Evolutionary conservation across 1,139 yeast species (phyloP).

Genomic region (Taphrina deformans): DNA sequence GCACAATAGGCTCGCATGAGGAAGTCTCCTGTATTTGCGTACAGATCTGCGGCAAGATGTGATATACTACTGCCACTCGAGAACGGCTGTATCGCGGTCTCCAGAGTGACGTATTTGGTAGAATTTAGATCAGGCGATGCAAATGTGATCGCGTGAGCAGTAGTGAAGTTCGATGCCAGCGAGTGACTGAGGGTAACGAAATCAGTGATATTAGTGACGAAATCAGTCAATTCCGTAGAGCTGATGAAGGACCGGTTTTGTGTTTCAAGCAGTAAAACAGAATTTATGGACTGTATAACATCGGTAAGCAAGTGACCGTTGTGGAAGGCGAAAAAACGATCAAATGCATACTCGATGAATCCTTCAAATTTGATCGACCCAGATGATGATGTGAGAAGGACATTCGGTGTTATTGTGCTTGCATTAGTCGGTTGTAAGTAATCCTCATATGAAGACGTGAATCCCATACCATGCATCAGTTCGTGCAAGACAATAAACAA

Average conservation of each 20-base stretch:
- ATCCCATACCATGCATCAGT: constrained; percentile 35
- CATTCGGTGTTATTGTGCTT: constrained; percentile 28
- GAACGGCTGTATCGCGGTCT: constrained; percentile 20
- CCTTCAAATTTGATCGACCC: constrained; percentile 8
- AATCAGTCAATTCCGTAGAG: constrained; percentile 1
- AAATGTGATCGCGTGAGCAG: constrained; percentile 3
- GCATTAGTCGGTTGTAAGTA: constrained; percentile 16
- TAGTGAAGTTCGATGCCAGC: constrained; percentile 8
- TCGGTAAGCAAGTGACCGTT: not conserved
- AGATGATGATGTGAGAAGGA: constrained; percentile 1
- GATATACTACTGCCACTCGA: constrained; percentile 25
- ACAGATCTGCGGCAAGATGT: constrained; percentile 28
- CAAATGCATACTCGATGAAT: constrained; percentile 33
- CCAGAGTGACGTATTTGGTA: constrained; percentile 6
- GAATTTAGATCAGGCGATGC: not conserved
- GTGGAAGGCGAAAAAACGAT: constrained; percentile 6
- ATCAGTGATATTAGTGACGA: not conserved
- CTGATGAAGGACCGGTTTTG: not conserved
- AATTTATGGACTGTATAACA: not conserved
- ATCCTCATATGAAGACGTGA: constrained; percentile 30
- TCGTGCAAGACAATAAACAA: constrained; percentile 31
- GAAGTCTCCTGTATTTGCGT: constrained; percentile 26
- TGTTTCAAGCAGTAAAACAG: not conserved
- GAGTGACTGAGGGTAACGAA: not conserved
- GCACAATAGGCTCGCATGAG: constrained; percentile 25